A percentile compares a stretch with the other conserved stretches of the same genome.
Conservation (phyloP, 208 protist genomes). For the Trichomonas tenax region DNA sequence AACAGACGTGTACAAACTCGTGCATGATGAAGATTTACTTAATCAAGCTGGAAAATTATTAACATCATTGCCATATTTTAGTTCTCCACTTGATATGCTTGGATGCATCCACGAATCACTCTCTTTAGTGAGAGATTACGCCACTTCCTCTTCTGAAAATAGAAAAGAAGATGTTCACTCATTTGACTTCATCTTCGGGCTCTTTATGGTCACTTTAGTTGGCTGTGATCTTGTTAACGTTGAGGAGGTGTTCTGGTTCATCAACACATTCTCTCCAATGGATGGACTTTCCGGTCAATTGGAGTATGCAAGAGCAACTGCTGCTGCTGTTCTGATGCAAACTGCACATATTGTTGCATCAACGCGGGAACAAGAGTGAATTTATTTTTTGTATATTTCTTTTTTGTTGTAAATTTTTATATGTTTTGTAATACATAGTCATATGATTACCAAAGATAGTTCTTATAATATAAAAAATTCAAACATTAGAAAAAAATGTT, state of each 20-base stretch:
- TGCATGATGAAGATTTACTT: background rate
- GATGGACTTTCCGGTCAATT: background rate
- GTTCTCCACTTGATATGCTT: background rate
- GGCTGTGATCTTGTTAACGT: background rate
- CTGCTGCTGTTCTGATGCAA: background rate
- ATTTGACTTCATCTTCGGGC: background rate
- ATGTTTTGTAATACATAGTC: too few relatives aligned
- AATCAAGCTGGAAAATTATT: background rate
- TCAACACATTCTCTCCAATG: background rate
- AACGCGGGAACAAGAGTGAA: background rate
- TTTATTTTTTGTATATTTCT: too few relatives aligned
- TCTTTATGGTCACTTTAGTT: background rate
- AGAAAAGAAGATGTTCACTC: background rate
- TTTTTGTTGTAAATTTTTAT: too few relatives aligned
- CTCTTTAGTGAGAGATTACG: background rate
- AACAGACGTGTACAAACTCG: background rate
- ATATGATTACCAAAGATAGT: too few relatives aligned
- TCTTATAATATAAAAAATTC: too few relatives aligned
- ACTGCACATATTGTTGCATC: background rate
- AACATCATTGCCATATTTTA: background rate
- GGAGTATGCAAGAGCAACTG: background rate
- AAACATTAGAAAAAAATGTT: too few relatives aligned
- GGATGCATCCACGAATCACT: background rate
- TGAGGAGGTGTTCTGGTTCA: background rate
- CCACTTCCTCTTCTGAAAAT: background rate